These are phyloP conservation scores for Neckera pumila DNA, from an alignment of 225 moss, liverwort and hornwort genomes.

Conservation along the genomic window DNA sequence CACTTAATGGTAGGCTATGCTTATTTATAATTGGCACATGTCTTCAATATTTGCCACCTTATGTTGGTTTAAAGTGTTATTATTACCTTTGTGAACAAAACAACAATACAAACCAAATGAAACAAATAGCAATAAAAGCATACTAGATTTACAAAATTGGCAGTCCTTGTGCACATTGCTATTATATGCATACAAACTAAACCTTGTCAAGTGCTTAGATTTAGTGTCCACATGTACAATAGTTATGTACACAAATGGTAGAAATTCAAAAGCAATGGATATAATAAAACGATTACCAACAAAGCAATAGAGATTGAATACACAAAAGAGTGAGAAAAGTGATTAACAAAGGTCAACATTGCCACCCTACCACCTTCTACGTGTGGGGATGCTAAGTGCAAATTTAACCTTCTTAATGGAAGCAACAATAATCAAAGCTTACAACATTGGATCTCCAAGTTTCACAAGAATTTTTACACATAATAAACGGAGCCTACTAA, in stretches of 20 bases:
- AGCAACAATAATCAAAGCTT: background rate
- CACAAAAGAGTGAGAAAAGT: rapidly evolving
- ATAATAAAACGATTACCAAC: rapidly evolving
- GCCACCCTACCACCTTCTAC: rapidly evolving
- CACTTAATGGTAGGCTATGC: no score
- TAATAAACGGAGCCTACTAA: no score
- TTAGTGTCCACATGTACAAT: background rate
- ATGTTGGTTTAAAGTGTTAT: no score
- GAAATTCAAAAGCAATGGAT: rapidly evolving
- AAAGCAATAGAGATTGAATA: rapidly evolving
- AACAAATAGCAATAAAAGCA: no score
- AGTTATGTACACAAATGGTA: rapidly evolving
- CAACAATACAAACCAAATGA: no score
- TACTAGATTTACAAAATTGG: background rate
- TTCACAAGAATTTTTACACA: background rate
- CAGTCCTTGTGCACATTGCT: background rate
- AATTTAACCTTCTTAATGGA: background rate
- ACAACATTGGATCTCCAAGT: background rate
- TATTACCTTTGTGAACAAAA: no score
- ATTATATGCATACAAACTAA: rapidly evolving
- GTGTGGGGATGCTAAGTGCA: background rate
- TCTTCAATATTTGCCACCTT: no score
- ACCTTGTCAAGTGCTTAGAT: rapidly evolving
- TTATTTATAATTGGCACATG: no score
- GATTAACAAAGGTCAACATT: background rate